Evolutionary conservation across 345 rosid genomes (phyloP).

Genomic region (Eucalyptus sideroxylon): DNA sequence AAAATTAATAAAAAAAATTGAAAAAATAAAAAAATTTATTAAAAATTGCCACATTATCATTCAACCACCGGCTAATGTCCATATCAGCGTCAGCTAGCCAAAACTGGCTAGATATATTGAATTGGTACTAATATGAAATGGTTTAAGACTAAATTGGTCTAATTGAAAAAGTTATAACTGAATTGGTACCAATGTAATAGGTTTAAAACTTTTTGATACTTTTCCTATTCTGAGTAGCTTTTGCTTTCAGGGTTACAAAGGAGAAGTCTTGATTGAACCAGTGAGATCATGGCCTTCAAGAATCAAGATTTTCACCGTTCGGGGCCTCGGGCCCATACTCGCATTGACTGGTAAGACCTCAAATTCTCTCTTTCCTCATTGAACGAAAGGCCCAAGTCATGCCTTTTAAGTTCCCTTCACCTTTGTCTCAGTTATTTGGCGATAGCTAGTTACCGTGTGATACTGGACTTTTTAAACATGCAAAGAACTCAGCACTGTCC

Average conservation of each 20-base stretch:
- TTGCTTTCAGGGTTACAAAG: background rate
- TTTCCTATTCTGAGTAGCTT: no score
- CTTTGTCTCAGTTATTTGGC: background rate
- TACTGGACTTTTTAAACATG: background rate
- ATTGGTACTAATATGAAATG: no score
- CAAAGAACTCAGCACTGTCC: background rate
- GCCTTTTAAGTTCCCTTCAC: background rate
- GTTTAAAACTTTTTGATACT: no score
- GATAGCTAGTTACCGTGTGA: background rate
- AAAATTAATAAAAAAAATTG: no score
- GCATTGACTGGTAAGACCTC: constrained; percentile 47
- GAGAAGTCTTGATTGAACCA: background rate
- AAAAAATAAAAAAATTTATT: no score
- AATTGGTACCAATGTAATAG: no score
- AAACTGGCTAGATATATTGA: no score
- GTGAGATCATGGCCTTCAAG: constrained; percentile 9
- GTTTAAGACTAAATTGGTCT: no score
- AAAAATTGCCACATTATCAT: no score
- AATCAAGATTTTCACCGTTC: constrained; percentile 45
- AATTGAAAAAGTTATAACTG: no score
- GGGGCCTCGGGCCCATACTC: constrained; percentile 48
- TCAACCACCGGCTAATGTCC: no score
- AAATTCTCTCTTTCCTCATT: background rate
- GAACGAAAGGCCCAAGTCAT: background rate
- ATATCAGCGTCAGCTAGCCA: rapidly evolving